These are phyloP conservation scores for Pholiota microspora DNA, from an alignment of 768 basidiomycete genomes.

Conservation along the genomic window DNA sequence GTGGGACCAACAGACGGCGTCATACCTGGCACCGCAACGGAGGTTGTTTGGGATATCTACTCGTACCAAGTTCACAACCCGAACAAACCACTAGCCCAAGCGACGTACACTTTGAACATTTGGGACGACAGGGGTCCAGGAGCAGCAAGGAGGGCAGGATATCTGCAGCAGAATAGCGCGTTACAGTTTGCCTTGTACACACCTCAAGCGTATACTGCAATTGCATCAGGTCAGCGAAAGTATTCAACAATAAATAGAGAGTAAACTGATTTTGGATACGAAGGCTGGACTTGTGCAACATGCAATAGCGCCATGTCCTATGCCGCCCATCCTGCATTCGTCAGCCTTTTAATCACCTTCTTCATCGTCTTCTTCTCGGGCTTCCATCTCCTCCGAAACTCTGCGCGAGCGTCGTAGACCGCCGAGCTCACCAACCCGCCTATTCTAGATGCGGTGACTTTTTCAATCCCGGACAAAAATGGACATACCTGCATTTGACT, in stretches of 20 bases:
- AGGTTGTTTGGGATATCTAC: slow-evolving; percentile 79
- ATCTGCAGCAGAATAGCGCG: slow-evolving; percentile 64
- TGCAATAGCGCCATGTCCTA: slow-evolving; percentile 42
- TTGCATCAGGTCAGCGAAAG: slow-evolving; percentile 35
- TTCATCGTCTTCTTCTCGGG: slow-evolving; percentile 70
- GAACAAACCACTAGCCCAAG: slow-evolving; percentile 68
- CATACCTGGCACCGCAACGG: slow-evolving; percentile 67
- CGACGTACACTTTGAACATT: slow-evolving; percentile 75
- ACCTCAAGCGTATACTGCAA: slow-evolving; percentile 66
- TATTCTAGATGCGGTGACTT: not conserved
- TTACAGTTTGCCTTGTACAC: slow-evolving; percentile 84
- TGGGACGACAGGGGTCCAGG: slow-evolving; percentile 78
- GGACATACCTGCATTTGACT: not conserved
- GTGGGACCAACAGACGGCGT: slow-evolving; percentile 77
- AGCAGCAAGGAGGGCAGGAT: slow-evolving; percentile 57
- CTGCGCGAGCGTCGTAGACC: slow-evolving; percentile 5
- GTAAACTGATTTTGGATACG: not conserved
- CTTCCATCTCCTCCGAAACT: slow-evolving; percentile 47
- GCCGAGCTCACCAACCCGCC: not conserved
- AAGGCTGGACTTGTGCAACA: slow-evolving; percentile 57
- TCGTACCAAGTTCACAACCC: slow-evolving; percentile 63
- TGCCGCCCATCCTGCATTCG: slow-evolving; percentile 51
- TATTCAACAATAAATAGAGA: too few relatives aligned
- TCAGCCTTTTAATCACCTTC: slow-evolving; percentile 53
- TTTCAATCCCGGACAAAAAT: not conserved